phyloP scores from a whole-genome alignment of 2,329 filamentous ascomycete genomes.

The Neonectria hederae region DNA sequence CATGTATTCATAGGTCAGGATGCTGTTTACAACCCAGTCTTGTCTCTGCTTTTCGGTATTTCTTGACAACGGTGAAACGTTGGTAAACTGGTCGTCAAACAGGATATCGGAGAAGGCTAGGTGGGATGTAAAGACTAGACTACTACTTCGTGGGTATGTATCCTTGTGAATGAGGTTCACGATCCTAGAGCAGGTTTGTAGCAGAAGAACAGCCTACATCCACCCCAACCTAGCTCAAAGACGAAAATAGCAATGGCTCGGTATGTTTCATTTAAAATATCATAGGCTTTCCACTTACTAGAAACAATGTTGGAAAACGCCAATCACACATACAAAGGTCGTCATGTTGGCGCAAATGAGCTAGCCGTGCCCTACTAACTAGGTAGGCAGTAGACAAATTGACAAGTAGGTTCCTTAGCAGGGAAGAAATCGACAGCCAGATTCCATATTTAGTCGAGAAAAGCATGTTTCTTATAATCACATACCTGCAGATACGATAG shows the following conservation, averaged over 20 bases:
- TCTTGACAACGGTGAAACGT: not conserved
- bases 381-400: not conserved
- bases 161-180: not conserved
- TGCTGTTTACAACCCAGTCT: not conserved
- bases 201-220: not conserved
- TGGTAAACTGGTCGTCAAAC: not conserved
- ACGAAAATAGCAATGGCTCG: not conserved
- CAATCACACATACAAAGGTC: not conserved
- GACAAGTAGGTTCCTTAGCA: slow-evolving; percentile 1
- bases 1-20: too few species aligned
- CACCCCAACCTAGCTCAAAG: not conserved
- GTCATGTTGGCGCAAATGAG: not conserved
- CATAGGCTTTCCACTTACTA: not conserved
- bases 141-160: too few species aligned
- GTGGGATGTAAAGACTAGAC: not conserved
- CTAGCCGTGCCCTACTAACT: too few species aligned
- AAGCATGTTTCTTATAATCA: not conserved
- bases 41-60: not conserved
- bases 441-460: not conserved
- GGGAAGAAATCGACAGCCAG: not conserved
- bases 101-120: not conserved
- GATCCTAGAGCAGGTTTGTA: not conserved
- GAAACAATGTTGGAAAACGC: not conserved
- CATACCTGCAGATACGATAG: slow-evolving; percentile 16
- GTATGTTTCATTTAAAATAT: not conserved